These are phyloP conservation scores for Setaria viridis DNA, from an alignment of 202 grass and related monocot genomes.

Conservation along the genomic window DNA sequence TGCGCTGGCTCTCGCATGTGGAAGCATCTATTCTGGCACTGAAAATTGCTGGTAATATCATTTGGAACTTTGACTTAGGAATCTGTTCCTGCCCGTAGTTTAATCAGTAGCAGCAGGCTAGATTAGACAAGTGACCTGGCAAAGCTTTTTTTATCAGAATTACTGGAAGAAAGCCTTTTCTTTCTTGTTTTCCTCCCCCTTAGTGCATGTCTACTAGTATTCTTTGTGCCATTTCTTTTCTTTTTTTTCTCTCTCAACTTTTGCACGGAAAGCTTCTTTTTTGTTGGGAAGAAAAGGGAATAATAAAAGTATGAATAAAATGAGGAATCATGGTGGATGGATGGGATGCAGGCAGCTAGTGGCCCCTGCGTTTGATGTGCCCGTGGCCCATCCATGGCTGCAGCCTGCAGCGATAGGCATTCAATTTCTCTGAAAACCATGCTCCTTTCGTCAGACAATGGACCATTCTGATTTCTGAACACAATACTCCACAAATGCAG, in stretches of 20 bases:
- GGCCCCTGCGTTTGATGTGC: not conserved
- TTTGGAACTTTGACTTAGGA: constrained; percentile 37
- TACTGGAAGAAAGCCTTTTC: too few relatives aligned
- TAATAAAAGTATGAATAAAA: not conserved
- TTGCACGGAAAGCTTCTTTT: not conserved
- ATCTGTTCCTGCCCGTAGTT: not conserved
- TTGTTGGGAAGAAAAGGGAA: not conserved
- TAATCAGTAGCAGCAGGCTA: not conserved
- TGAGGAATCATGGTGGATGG: not conserved
- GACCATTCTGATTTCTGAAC: not conserved
- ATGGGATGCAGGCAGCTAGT: constrained; percentile 1
- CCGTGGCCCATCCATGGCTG: not conserved
- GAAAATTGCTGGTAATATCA: not conserved
- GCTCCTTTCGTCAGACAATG: not conserved
- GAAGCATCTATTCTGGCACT: constrained; percentile 43
- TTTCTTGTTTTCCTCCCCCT: too few relatives aligned
- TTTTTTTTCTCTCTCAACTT: not conserved
- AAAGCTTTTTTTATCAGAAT: not conserved
- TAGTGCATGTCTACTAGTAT: not conserved
- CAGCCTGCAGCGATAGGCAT: constrained; percentile 21
- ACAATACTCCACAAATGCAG: too few relatives aligned
- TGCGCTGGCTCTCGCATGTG: constrained; percentile 39
- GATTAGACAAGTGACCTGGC: not conserved
- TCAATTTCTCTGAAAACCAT: constrained; percentile 5
- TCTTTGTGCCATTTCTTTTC: not conserved